A percentile compares a stretch with the other conserved stretches of the same genome.
Evolutionary conservation across 768 basidiomycete genomes (phyloP).

Genomic region (Butyriboletus loyo): DNA sequence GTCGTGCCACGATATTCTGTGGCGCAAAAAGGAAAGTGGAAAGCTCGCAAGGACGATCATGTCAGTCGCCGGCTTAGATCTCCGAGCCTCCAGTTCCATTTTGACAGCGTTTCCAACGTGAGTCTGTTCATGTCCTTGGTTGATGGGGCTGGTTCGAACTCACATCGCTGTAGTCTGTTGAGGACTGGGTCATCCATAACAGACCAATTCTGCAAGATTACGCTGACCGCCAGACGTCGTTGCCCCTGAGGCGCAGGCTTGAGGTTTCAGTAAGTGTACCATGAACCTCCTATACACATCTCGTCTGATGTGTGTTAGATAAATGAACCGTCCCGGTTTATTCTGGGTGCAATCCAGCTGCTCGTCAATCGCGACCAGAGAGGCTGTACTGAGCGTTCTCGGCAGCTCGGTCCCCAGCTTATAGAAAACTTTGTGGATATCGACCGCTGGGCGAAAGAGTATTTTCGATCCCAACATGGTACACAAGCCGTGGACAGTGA

Average conservation of each 20-base stretch:
- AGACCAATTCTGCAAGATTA: conserved; percentile 25
- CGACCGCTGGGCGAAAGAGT: conserved; percentile 26
- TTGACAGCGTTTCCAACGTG: not conserved
- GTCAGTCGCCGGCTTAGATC: not conserved
- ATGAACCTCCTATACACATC: not conserved
- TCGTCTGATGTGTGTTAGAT: conserved; percentile 17
- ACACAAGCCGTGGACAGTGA: conserved; percentile 13
- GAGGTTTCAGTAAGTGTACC: conserved; percentile 21
- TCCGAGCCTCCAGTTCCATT: not conserved
- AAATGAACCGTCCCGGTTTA: conserved; percentile 22
- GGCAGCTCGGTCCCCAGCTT: conserved; percentile 27
- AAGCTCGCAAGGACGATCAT: not conserved
- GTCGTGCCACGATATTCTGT: conserved; percentile 1
- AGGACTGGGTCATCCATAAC: conserved; percentile 24
- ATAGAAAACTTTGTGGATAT: conserved; percentile 32
- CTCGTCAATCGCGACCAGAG: conserved; percentile 27
- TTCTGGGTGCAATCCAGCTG: conserved; percentile 26
- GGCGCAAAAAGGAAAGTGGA: conserved; percentile 18
- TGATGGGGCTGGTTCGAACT: not conserved
- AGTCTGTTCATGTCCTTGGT: not conserved
- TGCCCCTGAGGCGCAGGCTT: conserved; percentile 25
- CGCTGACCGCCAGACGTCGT: conserved; percentile 24
- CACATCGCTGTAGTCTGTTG: conserved; percentile 7
- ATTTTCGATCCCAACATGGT: conserved; percentile 23
- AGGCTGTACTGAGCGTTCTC: conserved; percentile 10